Percentiles rank a stretch among this genome's conserved stretches.
These are phyloP conservation scores for Backusella westeae DNA, from an alignment of 192 early-diverging fungal species.

Conservation along the genomic window DNA sequence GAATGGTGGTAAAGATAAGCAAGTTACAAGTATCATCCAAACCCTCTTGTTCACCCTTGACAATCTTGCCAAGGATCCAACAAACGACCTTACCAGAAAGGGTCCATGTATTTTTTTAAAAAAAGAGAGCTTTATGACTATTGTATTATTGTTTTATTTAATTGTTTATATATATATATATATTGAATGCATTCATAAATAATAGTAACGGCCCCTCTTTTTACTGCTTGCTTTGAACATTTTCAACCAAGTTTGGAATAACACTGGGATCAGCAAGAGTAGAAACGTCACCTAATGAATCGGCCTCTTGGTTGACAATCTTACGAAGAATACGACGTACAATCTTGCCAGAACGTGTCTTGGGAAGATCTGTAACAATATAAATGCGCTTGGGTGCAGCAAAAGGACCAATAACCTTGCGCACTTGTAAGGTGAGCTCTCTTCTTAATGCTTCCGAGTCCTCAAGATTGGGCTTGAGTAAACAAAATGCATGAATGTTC, in stretches of 20 bases:
- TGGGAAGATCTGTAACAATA: constrained; percentile 84
- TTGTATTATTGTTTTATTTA: too few relatives aligned
- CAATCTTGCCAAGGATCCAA: constrained; percentile 88
- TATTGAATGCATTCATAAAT: too few relatives aligned
- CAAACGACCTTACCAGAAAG: constrained; percentile 90
- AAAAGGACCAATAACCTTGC: constrained; percentile 89
- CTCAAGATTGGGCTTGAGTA: constrained; percentile 63
- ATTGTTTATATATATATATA: too few relatives aligned
- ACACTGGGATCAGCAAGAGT: constrained; percentile 79
- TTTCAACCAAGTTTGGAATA: constrained; percentile 15
- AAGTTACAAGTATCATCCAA: constrained; percentile 87
- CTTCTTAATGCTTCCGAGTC: constrained; percentile 45
- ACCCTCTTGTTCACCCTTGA: constrained; percentile 74
- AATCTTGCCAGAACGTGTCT: constrained; percentile 65
- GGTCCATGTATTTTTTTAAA: too few relatives aligned
- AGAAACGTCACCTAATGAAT: constrained; percentile 84
- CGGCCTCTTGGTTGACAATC: constrained; percentile 69
- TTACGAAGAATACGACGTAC: too few relatives aligned
- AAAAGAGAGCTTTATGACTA: too few relatives aligned
- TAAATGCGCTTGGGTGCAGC: constrained; percentile 87
- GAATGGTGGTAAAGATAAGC: constrained; percentile 61
- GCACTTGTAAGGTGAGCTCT: constrained; percentile 72
- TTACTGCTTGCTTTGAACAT: constrained; percentile 7
- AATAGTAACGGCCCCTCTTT: too few relatives aligned
- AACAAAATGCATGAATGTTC: constrained; percentile 81